Base-by-base conservation (phyloP, 2,329 filamentous ascomycete species). In the Xylaria arbuscula region DNA sequence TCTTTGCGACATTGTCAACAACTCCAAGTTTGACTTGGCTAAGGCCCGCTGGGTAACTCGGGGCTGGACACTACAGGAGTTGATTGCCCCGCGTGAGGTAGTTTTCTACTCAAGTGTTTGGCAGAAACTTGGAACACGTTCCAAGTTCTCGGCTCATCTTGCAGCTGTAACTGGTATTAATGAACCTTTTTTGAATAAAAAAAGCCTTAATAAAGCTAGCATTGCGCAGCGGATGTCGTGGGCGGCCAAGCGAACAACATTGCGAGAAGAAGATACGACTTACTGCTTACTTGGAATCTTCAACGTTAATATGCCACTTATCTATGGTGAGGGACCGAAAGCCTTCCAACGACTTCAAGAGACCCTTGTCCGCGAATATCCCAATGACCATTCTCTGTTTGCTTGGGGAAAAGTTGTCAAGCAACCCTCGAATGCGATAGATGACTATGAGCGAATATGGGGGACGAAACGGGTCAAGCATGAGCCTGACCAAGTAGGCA, bases 161-260 rank as follows among this genome's bases (percentile, higher is more conserved):
- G 69, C 72, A 17, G 38, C 38, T 5, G 68, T 73, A 48, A 76
- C 73, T 6, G 40, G 42, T 2, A 75, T 77, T 40, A 56, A 72
- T n/a, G 61, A 72, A 59, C 36, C 28, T 1, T 71, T 64, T 51
- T 61, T 76, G 2, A 34, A 62, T 13, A 42, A 13, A 15, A 51
- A 50, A 10, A 65, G 63, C 0, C 51, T 72, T 36, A 42, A 60
- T 1, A 34, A 45, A 22, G 70, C 70, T 8, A 73, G 72, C 28
- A 64, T 75, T 9, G 72, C 73, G 0, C 71, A 75, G 64, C 71
- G 72, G 22, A 76, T 77, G 72, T 13, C 10, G 38, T 78, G 76
- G 76, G 76, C 75, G 1, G 56, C 76, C 2, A 36, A 34, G 3
- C 66, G 75, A 19, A 34, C 61, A 15, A 76, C 74, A n/a, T n/a